Base-by-base conservation (phyloP, 176 grass and related monocot genomes). In the Typha latifolia region DNA sequence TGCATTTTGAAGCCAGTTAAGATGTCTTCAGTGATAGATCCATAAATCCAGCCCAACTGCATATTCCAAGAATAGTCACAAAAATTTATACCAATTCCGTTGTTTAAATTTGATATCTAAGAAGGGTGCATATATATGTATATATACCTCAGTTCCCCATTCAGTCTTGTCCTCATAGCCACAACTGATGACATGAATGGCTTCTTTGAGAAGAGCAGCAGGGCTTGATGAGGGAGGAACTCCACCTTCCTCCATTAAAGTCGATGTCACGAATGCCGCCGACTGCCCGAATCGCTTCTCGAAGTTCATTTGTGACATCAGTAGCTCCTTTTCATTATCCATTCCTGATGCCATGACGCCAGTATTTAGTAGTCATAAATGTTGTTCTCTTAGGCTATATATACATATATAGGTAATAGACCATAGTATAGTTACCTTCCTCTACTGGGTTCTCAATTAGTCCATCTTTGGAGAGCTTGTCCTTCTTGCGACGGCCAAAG, bases 241-340 rank as follows among this genome's bases (percentile, higher is more conserved):
- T 14, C 95, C 95, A 1, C 95, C 95, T 70, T 99, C 95, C 77
- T 99, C 95, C 95, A 99, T 99, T 37, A 99, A 76, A n/a, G 95
- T 99, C 15, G 95, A 99, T 11, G 95, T 99, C 7, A 99, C 89
- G 43, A 99, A 99, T 66, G 89, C 86, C 20, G 95, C 86, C 0
- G 95, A 99, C 62, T 94, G 95, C 27, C 95, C 89, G 52, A 99
- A 99, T 48, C 95, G 80, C 84, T 99, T 99, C 86, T 99, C 95
- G 48, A 99, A 99, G 81, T 99, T 99, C 95, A 99, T 94, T 5
- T 99, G 89, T 3, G 95, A 99, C 95, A 99, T 94, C 53, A 99
- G 56, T 71, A 90, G 50, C 86, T 99, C 95, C 86, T 90, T 90
- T 81, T 90, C 89, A 3, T 84, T 68, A 32, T 90, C 95, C 72